Evolutionary conservation across 2,329 filamentous ascomycete species (phyloP), one percentile per base, ranked within the genome.

Genomic region (Dothideomycetidae sp.): DNA sequence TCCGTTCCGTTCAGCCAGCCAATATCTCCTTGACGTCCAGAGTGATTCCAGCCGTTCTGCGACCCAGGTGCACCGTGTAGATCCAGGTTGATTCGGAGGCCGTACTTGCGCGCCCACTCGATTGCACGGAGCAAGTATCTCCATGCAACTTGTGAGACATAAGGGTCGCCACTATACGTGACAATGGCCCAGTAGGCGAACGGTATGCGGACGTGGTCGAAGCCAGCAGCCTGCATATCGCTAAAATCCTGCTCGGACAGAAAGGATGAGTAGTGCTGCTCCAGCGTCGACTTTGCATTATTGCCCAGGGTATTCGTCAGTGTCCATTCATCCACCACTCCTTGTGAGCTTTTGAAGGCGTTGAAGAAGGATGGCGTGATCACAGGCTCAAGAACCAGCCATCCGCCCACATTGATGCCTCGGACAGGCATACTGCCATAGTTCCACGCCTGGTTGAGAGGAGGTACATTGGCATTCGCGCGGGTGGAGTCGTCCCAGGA

Each of bases 11-110:
- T 90, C 28, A 96, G 63, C 90, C 90, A 98, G 16, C 74, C 70
- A 45, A 96, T 88, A 1, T 60, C 43, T 1, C 90, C 88, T 54
- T 81, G 78, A 7, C 76, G 74, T 0, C 90, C 90, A 48, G 82
- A 92, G 58, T 98, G 90, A 50, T 94, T 94, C 88, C 88, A 96
- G 2, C 90, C 90, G 51, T 98, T 98, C 53, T 96, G 90, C 43
- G 81, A 88, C 0, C 90, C 90, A 0, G 88, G 88, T 0, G 90
- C 66, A n/a, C 71, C 85, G 60, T 98, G 90, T 3, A 94, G 63
- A 56, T 98, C 90, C 3, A 98, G 73, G 45, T 96, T 96, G 29
- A 98, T 75, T 2, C 90, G 79, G 3, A 98, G 65, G 0, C 90
- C 90, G 55, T 94, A 81, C 53, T 92, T 86, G 16, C 90, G 79